phyloP scores from a whole-genome alignment of 805 yeast genomes.

The Pichia exigua region DNA sequence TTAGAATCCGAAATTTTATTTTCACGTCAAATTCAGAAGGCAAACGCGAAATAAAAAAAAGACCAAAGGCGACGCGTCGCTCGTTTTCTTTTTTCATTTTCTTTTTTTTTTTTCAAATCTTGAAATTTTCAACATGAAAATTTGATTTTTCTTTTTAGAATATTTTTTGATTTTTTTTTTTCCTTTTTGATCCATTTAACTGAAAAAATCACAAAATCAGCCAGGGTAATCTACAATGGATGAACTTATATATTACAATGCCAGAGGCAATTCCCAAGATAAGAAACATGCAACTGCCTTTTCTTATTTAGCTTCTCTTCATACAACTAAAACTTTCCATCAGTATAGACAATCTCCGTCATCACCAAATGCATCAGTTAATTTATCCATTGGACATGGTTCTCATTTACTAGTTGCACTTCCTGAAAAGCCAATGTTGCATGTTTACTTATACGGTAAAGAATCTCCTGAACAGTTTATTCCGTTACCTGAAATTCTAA shows the following conservation, averaged over 20 bases:
- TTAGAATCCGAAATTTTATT: background rate
- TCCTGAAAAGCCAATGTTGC: slow-evolving; percentile 63
- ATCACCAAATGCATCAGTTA: slow-evolving; percentile 36
- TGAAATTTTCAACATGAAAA: background rate
- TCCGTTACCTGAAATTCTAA: slow-evolving; percentile 75
- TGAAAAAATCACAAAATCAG: background rate
- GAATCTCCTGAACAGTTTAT: slow-evolving; percentile 69
- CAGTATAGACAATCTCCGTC: slow-evolving; percentile 48
- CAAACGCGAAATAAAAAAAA: background rate
- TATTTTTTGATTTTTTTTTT: background rate
- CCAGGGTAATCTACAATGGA: slow-evolving; percentile 31
- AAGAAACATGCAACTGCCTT: slow-evolving; percentile 28
- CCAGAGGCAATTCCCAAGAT: slow-evolving; percentile 38
- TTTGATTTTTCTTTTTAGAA: too few relatives aligned
- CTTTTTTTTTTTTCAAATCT: too few relatives aligned
- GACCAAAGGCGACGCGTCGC: too few relatives aligned
- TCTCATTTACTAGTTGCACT: slow-evolving; percentile 57
- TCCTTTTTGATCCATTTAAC: background rate
- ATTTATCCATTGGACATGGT: slow-evolving; percentile 40
- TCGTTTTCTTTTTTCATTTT: too few relatives aligned
- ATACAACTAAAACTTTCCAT: slow-evolving; percentile 39
- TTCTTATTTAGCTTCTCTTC: slow-evolving; percentile 35
- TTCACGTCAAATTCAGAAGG: background rate
- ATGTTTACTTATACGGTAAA: slow-evolving; percentile 64
- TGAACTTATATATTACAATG: slow-evolving; percentile 41